phyloP scores from a whole-genome alignment of 1,284 basidiomycete genomes.

The Leccinum angustisporum region DNA sequence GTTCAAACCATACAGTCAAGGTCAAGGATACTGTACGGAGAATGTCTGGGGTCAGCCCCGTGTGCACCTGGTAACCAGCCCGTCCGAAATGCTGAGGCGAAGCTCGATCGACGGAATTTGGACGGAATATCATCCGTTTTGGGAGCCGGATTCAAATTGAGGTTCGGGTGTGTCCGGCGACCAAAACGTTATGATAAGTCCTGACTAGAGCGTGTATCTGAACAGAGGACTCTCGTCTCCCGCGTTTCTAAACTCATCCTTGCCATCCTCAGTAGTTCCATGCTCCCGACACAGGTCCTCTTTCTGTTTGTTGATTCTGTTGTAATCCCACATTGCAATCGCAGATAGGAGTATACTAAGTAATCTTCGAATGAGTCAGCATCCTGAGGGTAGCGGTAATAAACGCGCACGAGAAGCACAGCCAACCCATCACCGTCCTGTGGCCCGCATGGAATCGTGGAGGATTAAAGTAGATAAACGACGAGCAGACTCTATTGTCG shows the following conservation, averaged over 20 bases:
- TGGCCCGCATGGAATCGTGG: constrained; percentile 52
- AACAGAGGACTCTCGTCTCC: constrained; percentile 48
- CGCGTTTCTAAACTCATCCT: constrained; percentile 39
- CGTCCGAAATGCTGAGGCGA: too few relatives aligned
- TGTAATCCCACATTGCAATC: constrained; percentile 43
- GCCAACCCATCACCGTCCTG: constrained; percentile 48
- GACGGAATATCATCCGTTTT: too few relatives aligned
- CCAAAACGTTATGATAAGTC: too few relatives aligned
- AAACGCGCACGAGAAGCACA: constrained; percentile 38
- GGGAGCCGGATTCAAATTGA: too few relatives aligned
- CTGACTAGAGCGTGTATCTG: constrained; percentile 39
- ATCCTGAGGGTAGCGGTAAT: background rate
- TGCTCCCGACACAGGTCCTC: constrained; percentile 38
- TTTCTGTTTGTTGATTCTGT: constrained; percentile 42
- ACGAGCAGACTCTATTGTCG: constrained; percentile 39
- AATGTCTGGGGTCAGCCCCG: background rate
- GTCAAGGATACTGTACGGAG: background rate
- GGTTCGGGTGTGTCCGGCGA: too few relatives aligned
- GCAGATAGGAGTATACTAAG: constrained; percentile 28
- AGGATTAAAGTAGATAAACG: constrained; percentile 44
- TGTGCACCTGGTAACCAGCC: too few relatives aligned
- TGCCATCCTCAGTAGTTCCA: constrained; percentile 38
- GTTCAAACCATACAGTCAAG: background rate
- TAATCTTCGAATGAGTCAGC: constrained; percentile 2
- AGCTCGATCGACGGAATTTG: too few relatives aligned